These are phyloP conservation scores for Aciculoconidium aculeatum DNA, from an alignment of 805 yeast genomes.

Conservation along the genomic window DNA sequence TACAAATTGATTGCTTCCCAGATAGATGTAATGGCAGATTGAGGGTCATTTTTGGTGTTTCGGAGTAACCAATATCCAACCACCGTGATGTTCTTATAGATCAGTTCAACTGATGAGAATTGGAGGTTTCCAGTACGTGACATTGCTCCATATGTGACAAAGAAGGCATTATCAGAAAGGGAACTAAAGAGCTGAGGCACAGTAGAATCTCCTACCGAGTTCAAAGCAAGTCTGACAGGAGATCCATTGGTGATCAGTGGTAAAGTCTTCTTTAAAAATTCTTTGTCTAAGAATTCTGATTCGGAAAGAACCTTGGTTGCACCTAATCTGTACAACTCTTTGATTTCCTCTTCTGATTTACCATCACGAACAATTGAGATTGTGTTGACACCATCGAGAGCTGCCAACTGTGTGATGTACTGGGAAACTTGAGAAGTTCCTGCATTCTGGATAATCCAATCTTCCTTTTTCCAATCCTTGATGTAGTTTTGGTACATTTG, in stretches of 20 bases:
- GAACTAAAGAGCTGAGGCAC: constrained; percentile 15
- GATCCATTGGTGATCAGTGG: constrained; percentile 11
- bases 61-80: constrained; percentile 28
- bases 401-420: constrained; percentile 24
- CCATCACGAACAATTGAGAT: constrained; percentile 24
- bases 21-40: constrained; percentile 51
- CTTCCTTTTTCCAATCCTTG: constrained; percentile 32
- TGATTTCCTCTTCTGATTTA: constrained; percentile 17
- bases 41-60: constrained; percentile 39
- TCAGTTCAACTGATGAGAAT: constrained; percentile 19
- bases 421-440: constrained; percentile 30
- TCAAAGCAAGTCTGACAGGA: constrained; percentile 25
- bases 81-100: constrained; percentile 25
- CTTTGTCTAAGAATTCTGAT: constrained; percentile 15
- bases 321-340: constrained; percentile 19
- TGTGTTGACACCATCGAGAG: constrained; percentile 16
- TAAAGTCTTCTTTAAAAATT: constrained; percentile 9
- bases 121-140: constrained; percentile 12
- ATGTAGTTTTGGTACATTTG: constrained; percentile 14
- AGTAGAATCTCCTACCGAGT: constrained; percentile 24
- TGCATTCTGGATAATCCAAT: constrained; percentile 29
- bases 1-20: constrained; percentile 51
- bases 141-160: constrained; percentile 23
- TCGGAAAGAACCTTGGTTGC: constrained; percentile 28
- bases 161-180: constrained; percentile 18